Base-by-base conservation (phyloP, 2,329 filamentous ascomycete species). In the Rugonectria rugulosa region DNA sequence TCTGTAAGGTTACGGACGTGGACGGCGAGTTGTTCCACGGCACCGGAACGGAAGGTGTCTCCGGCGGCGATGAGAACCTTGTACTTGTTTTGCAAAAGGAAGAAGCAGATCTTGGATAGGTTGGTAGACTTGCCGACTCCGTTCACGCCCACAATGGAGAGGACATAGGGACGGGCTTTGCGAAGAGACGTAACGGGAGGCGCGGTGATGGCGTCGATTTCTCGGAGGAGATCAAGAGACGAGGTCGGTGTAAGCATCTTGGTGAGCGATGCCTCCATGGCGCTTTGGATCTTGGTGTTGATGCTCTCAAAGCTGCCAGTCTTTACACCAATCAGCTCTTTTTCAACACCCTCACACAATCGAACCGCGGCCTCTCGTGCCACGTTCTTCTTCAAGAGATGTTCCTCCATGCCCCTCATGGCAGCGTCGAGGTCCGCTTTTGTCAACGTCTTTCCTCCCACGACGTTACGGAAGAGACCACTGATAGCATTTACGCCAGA, bases 91-190 rank as follows among this genome's bases (percentile, higher is more conserved):
- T 99, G 94, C 26, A 99, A 81, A 31, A 99, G 81, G 79, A 99
- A 99, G 77, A 95, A 99, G 74, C 93, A 96, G 64, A 99, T 97
- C 76, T 99, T 99, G 74, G 91, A 94, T 31, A 99, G 82, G 72
- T 97, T 98, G 47, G 95, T 99, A 14, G 93, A 97, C 78, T 99
- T 99, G 70, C 95, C 95, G 31, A 99, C 95, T 49, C 95, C 95
- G 73, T 99, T 99, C 71, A 99, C 95, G 59, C 95, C 95, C 37
- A 99, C 95, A 59, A 99, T 97, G 53, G 92, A 97, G 72, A 99
- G 96, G 68, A 98, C 94, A 72, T 98, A 99, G 37, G 95, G 95
- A 4, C 95, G 88, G 17, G 83, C 75, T 56, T 82, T 81, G 63
- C 84, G 79, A 57, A 87, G 80, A 24, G 87, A 87, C 3, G 87